Base-by-base conservation (phyloP, 257 asterid species). In the Gardenia jasminoides region DNA sequence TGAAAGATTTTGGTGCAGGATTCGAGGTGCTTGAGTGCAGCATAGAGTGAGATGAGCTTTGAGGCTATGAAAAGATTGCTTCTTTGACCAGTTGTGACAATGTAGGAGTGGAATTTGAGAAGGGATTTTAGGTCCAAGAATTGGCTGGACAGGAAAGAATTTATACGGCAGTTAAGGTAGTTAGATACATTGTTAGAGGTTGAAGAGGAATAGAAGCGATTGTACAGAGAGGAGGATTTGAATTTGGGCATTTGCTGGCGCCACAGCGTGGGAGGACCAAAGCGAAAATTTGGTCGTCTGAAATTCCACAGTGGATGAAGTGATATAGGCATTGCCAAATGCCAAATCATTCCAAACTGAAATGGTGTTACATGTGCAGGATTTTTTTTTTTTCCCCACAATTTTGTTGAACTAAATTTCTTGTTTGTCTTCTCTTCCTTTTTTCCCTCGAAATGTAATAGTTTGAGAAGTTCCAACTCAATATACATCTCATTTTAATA, bases 21-120 rank as follows among this genome's bases (percentile, higher is more conserved):
- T 33, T 80, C 77, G 75, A 90, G 88, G 74, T 82, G 88, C 52
- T 85, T 83, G 50, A 81, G 84, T 9, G 91, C 74, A 56, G 95
- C 92, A 73, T 93, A 93, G 43, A 83, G 87, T 50, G 93, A 89
- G 43, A 93, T 88, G 75, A 93, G 87, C 83, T 93, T 93, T 16
- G 94, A 85, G 30, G 94, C 90, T 39, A 92, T 69, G 87, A 89
- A 92, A 47, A 79, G 87, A 62, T 93, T 90, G 76, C 82, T 80
- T 9, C 83, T 74, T 36, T 90, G 86, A 1, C 93, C 96, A 1
- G 90, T 83, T 65, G 94, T 80, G 65, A 88, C 82, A 50, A 88
- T 78, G 82, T 79, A 79, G 52, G 92, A 91, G 52, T 92, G 97
- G 41, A 82, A 81, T 70, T 87, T 65, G 75, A 78, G 84, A 80